Evolutionary conservation across 768 basidiomycete genomes (phyloP).

Genomic region (Boletales sp.): DNA sequence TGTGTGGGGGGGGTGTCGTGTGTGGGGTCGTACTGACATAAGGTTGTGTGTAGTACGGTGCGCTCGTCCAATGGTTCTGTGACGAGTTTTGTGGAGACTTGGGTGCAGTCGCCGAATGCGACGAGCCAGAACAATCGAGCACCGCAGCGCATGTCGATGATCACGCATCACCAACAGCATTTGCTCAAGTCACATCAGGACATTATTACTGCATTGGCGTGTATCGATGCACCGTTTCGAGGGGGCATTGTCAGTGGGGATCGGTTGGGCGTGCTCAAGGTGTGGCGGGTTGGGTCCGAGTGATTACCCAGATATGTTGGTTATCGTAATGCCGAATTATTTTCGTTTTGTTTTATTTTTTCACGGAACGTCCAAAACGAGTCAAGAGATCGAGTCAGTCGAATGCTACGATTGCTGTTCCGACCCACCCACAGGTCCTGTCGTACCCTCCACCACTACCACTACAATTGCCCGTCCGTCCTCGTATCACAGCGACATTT

Average conservation of each 20-base stretch:
- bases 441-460: constrained; percentile 20
- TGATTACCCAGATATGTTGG: too few species aligned
- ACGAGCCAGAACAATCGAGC: constrained; percentile 60
- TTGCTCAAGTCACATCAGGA: constrained; percentile 88
- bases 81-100: constrained; percentile 61
- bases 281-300: constrained; percentile 71
- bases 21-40: constrained; percentile 1
- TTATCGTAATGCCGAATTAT: neutral
- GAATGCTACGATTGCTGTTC: constrained; percentile 34
- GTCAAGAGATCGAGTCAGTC: constrained; percentile 18
- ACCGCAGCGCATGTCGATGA: constrained; percentile 70
- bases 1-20: neutral
- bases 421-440: constrained; percentile 25
- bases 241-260: constrained; percentile 93
- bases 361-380: constrained; percentile 21
- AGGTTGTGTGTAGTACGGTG: constrained; percentile 22
- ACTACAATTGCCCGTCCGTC: constrained; percentile 2
- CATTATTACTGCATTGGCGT: constrained; percentile 78
- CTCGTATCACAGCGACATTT: neutral
- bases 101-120: constrained; percentile 42
- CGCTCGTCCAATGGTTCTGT: constrained; percentile 40
- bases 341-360: constrained; percentile 2
- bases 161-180: constrained; percentile 80
- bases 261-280: constrained; percentile 83
- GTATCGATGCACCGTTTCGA: constrained; percentile 89